Evolutionary conservation across 179 eudicot species (phyloP), one percentile per base, ranked within the genome.

Genomic region (Beta corolliflora): DNA sequence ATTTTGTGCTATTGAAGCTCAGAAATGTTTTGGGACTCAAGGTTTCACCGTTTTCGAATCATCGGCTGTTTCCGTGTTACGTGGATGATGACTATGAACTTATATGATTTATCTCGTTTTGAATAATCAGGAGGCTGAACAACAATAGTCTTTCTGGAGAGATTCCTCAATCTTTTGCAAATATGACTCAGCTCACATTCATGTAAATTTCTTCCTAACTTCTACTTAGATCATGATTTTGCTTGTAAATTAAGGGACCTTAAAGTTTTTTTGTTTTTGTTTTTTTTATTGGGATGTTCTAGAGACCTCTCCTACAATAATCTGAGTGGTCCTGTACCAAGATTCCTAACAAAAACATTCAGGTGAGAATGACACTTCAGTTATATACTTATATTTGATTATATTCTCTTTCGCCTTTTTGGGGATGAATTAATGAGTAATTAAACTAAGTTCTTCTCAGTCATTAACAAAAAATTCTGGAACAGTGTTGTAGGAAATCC

Each of bases 271-370:
- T 7, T 21, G n/a, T 50, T 23, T 81, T 15, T 65, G 3, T 73
- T 58, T 80, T 60, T 58, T 61, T 10, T 65, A 44, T 72, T 73
- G 44, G 11, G 69, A 59, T 86, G 80, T 86, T 86, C 3, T 81
- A 95, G 99, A 87, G 99, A 95, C 86, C 81, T 95, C 86, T 92
- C 98, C 84, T 91, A 85, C 91, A 95, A 95, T 80, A 92, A 94
- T 86, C 84, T 95, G 87, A 95, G 92, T 83, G 98, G 93, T 75
- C 98, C 99, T 72, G 92, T 94, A 25, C 98, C 99, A 79, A 88
- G 87, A 80, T 84, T 93, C 86, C 89, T 81, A 74, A 92, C 93
- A 60, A 95, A 90, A 84, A 91, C 97, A 78, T 90, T 94, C 89
- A 95, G 89, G 99, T 94, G 67, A 86, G 87, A 74, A 64, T 74